phyloP scores from a whole-genome alignment of 768 basidiomycete genomes.

The Suillus luteus region DNA sequence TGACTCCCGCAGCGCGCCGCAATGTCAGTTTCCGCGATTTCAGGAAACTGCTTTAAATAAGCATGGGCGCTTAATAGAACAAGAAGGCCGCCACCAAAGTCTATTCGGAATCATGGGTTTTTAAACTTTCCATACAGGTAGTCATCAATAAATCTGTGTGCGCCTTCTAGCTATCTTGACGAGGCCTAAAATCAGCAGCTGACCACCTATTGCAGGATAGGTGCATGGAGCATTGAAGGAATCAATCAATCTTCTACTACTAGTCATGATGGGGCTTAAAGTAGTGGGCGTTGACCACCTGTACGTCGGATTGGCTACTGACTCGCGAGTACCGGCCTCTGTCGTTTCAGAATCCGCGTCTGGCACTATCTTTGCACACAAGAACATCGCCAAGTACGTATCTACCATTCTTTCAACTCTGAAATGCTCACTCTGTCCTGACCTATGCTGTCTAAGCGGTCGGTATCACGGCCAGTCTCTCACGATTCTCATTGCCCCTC shows the following conservation, averaged over 20 bases:
- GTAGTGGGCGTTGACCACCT: background rate
- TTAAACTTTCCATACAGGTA: background rate
- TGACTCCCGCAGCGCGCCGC: background rate
- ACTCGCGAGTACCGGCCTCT: constrained; percentile 86
- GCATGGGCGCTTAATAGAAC: no score
- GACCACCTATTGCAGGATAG: background rate
- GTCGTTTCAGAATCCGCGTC: constrained; percentile 72
- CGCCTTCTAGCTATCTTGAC: background rate
- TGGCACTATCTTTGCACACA: constrained; percentile 84
- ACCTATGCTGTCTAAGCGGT: constrained; percentile 70
- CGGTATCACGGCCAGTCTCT: constrained; percentile 69
- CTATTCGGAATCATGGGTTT: background rate
- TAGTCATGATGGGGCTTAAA: background rate
- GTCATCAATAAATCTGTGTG: background rate
- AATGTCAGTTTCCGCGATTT: background rate
- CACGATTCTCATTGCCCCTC: constrained; percentile 25
- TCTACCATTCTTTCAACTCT: background rate
- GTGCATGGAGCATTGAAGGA: background rate
- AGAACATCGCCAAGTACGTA: constrained; percentile 85
- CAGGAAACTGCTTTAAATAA: background rate
- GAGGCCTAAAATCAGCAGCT: background rate
- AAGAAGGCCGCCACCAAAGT: background rate
- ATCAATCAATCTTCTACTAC: background rate
- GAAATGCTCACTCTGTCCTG: constrained; percentile 50
- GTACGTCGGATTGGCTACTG: constrained; percentile 75